Percentiles rank a stretch among this genome's conserved stretches.
Conservation (phyloP, 148 eudicot genomes). For the Vaccinium corymbosum region DNA sequence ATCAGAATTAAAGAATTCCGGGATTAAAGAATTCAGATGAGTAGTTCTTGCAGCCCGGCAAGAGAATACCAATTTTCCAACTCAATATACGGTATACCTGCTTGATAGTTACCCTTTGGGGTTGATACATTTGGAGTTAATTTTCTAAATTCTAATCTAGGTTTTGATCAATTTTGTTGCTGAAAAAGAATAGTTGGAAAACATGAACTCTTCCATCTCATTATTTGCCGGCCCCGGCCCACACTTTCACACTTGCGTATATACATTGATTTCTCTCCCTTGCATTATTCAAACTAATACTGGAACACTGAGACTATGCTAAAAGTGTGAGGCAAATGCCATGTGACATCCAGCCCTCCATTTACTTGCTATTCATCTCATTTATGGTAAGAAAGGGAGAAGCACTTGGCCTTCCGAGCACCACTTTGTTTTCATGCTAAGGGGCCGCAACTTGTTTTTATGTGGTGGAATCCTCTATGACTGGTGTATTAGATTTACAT, state of each 20-base stretch:
- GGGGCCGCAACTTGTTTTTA: constrained; percentile 3
- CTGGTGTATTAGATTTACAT: neutral
- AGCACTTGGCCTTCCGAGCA: constrained; percentile 18
- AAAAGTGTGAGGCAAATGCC: constrained; percentile 15
- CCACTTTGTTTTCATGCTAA: constrained; percentile 11
- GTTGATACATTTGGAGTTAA: too few relatives aligned
- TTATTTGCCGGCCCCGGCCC: neutral
- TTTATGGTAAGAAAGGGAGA: constrained; percentile 16
- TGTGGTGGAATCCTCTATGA: constrained; percentile 17
- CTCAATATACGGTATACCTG: too few relatives aligned
- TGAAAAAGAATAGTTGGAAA: too few relatives aligned
- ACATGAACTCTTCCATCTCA: neutral
- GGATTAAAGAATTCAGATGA: too few relatives aligned
- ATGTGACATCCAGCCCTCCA: constrained; percentile 15
- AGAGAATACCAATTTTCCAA: too few relatives aligned
- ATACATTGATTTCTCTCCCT: neutral
- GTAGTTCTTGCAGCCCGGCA: too few relatives aligned
- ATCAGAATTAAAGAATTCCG: too few relatives aligned
- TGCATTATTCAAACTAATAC: neutral
- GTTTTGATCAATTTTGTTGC: too few relatives aligned
- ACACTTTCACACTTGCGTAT: neutral
- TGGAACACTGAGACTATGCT: constrained; percentile 7
- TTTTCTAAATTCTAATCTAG: too few relatives aligned
- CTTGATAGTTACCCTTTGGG: too few relatives aligned
- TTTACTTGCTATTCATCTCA: constrained; percentile 9